Percentiles rank a stretch among this genome's conserved stretches.
phyloP scores from a whole-genome alignment of 306 rosid genomes.

The Ceratonia siliqua region DNA sequence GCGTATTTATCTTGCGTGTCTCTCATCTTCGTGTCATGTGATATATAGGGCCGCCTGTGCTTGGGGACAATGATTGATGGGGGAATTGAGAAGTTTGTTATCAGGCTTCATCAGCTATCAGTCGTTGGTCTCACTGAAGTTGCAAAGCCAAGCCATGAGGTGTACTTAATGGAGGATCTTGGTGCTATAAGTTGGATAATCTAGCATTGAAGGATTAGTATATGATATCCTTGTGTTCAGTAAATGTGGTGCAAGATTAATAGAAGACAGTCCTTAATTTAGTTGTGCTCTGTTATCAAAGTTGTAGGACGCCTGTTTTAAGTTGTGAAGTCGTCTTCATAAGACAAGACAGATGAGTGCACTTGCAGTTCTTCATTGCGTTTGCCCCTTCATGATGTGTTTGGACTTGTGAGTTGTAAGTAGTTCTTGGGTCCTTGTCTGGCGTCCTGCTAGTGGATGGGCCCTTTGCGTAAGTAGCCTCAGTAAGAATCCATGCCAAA shows the following conservation, averaged over 20 bases:
- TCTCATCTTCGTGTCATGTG: constrained; percentile 30
- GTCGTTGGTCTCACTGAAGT: constrained; percentile 25
- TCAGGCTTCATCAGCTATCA: constrained; percentile 18
- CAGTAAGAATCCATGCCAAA: background rate
- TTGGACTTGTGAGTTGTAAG: constrained; percentile 36
- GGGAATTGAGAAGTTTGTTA: constrained; percentile 31
- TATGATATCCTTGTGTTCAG: background rate
- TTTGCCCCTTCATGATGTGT: constrained; percentile 36
- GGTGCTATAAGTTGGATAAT: constrained; percentile 41
- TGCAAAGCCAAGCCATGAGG: constrained; percentile 39
- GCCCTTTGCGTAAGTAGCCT: background rate
- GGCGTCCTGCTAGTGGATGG: background rate
- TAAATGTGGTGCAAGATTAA: too few relatives aligned
- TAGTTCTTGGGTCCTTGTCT: constrained; percentile 23
- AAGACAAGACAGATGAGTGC: constrained; percentile 40
- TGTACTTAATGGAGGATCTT: constrained; percentile 42
- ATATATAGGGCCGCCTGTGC: constrained; percentile 86
- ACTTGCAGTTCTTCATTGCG: constrained; percentile 33
- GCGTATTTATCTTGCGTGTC: constrained; percentile 25
- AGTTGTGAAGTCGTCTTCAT: constrained; percentile 32
- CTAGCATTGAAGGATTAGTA: constrained; percentile 42
- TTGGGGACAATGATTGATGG: constrained; percentile 78
- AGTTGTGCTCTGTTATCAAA: constrained; percentile 36
- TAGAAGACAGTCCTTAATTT: constrained; percentile 27
- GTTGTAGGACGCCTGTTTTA: constrained; percentile 37